A percentile compares a stretch with the other conserved stretches of the same genome.
phyloP scores from a whole-genome alignment of 2,329 filamentous ascomycete genomes.

The Calonectria pauciramosa region DNA sequence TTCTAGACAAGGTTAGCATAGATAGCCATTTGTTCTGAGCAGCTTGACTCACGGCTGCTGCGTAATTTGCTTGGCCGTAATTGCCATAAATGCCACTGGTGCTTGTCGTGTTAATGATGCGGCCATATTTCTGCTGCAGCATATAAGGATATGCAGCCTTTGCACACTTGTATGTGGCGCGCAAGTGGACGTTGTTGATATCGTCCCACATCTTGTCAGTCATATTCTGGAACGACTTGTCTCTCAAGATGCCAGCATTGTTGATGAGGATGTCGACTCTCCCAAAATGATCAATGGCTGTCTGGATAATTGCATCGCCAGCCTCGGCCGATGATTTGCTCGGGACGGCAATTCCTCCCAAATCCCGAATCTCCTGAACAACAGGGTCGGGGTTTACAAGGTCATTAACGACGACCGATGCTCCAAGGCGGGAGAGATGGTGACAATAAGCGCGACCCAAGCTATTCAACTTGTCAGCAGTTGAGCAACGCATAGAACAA shows the following conservation, averaged over 20 bases:
- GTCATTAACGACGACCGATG: constrained; percentile 93
- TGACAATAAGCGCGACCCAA: constrained; percentile 93
- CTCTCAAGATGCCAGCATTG: constrained; percentile 96
- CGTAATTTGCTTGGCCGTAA: constrained; percentile 98
- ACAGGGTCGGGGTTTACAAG: constrained; percentile 89
- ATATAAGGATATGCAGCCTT: constrained; percentile 98
- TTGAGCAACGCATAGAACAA: background rate
- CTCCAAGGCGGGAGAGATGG: constrained; percentile 86
- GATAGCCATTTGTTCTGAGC: background rate
- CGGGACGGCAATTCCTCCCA: constrained; percentile 84
- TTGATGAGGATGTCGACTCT: constrained; percentile 96
- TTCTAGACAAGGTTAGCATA: constrained; percentile 66
- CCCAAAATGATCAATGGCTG: constrained; percentile 91
- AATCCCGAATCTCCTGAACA: constrained; percentile 90
- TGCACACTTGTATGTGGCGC: constrained; percentile 95
- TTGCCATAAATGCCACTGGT: constrained; percentile 99
- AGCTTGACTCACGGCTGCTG: constrained; percentile 77
- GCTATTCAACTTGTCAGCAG: constrained; percentile 48
- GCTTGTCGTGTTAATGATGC: constrained; percentile 95
- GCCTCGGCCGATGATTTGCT: constrained; percentile 90
- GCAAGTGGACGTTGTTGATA: constrained; percentile 91
- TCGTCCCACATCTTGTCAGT: constrained; percentile 93
- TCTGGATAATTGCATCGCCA: constrained; percentile 90
- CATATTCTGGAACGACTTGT: constrained; percentile 99
- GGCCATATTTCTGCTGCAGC: constrained; percentile 98